Percentiles rank a stretch among this genome's conserved stretches.
Evolutionary conservation across 805 yeast genomes (phyloP).

Genomic region (Candida argentea): DNA sequence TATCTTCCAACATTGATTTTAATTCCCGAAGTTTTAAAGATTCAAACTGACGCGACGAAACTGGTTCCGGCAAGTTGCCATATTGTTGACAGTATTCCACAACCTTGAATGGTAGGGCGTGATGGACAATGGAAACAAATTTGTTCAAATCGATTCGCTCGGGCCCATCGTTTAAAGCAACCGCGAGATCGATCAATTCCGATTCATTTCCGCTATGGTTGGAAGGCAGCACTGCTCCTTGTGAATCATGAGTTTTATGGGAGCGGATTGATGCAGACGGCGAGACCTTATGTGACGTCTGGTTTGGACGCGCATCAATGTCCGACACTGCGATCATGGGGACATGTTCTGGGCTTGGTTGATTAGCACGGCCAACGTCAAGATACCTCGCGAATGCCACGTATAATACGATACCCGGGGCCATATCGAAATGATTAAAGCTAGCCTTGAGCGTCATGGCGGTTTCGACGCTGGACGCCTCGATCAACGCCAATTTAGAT

Average conservation of each 20-base stretch:
- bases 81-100: constrained; percentile 42
- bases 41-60: constrained; percentile 63
- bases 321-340: no score
- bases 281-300: background rate
- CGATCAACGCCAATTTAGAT: constrained; percentile 40
- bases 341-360: no score
- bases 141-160: constrained; percentile 29
- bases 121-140: constrained; percentile 35
- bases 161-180: constrained; percentile 9
- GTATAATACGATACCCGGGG: constrained; percentile 65
- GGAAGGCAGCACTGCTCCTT: constrained; percentile 8
- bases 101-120: constrained; percentile 27
- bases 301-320: background rate
- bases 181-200: constrained; percentile 8
- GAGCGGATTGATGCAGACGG: constrained; percentile 1
- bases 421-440: constrained; percentile 73
- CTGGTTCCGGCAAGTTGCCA: constrained; percentile 73
- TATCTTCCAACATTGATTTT: constrained; percentile 45
- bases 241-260: constrained; percentile 1
- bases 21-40: constrained; percentile 83
- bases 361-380: constrained; percentile 12
- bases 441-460: constrained; percentile 74
- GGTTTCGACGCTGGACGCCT: constrained; percentile 58
- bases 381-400: constrained; percentile 77
- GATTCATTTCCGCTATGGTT: constrained; percentile 12